Conservation (phyloP, 2,329 filamentous ascomycete species). For the Rhinocladiella similis region DNA sequence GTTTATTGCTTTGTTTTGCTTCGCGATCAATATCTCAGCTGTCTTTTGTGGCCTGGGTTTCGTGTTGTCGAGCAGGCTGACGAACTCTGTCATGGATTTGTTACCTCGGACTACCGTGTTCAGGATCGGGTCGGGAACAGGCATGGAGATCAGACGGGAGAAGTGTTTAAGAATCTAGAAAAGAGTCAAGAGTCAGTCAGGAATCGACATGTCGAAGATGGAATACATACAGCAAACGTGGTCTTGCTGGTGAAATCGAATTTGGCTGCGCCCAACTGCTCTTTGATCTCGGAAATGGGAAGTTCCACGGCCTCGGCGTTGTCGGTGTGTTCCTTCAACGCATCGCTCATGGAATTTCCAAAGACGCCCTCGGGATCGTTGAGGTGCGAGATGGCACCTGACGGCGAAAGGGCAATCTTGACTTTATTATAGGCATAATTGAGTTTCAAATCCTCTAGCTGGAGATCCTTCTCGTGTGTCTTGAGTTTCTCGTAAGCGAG, state of each 20-base stretch:
- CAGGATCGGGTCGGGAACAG: constrained; percentile 70
- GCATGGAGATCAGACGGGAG: constrained; percentile 76
- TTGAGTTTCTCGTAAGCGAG: constrained; percentile 6
- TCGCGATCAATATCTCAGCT: constrained; percentile 14
- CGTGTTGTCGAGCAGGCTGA: constrained; percentile 31
- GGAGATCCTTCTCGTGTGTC: not conserved
- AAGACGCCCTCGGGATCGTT: constrained; percentile 8
- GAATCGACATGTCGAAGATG: not conserved
- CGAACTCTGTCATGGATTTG: constrained; percentile 54
- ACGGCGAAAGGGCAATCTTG: constrained; percentile 9
- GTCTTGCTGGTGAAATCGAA: constrained; percentile 49
- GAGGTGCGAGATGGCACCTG: constrained; percentile 13
- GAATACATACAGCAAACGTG: constrained; percentile 68
- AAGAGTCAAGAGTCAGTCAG: constrained; percentile 14
- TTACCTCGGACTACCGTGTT: constrained; percentile 54
- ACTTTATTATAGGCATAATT: not conserved
- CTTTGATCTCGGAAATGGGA: constrained; percentile 29
- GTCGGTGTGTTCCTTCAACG: not conserved
- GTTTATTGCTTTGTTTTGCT: constrained; percentile 15
- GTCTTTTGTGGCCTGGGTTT: constrained; percentile 55
- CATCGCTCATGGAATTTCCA: not conserved
- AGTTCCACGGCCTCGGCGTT: constrained; percentile 28
- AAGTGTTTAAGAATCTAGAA: constrained; percentile 75
- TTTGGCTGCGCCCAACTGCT: constrained; percentile 50
- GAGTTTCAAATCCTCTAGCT: not conserved